A percentile compares a stretch with the other conserved stretches of the same genome.
These are phyloP conservation scores for Coemansia sp. DNA, from an alignment of 192 early-diverging fungal species.

Conservation along the genomic window DNA sequence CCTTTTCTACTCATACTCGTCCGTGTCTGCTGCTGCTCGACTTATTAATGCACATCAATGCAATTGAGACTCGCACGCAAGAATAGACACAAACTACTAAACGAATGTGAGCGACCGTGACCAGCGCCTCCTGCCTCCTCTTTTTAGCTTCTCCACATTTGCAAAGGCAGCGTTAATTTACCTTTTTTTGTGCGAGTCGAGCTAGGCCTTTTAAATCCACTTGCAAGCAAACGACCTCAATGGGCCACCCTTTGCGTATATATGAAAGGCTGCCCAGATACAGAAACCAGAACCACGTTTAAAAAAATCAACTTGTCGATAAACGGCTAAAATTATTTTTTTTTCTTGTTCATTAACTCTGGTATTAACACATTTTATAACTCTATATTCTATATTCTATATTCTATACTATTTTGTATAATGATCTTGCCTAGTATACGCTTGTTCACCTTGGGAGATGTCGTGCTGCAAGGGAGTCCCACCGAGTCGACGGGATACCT, in stretches of 20 bases:
- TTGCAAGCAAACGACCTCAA: background rate
- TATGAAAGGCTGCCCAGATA: slow-evolving; percentile 12
- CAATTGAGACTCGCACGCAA: slow-evolving; percentile 5
- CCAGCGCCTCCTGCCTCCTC: background rate
- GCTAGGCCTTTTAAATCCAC: background rate
- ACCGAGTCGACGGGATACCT: slow-evolving; percentile 35
- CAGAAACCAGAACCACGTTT: background rate
- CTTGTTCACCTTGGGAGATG: slow-evolving; percentile 40
- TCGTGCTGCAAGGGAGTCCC: slow-evolving; percentile 42
- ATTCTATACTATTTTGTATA: background rate
- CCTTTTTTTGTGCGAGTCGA: background rate
- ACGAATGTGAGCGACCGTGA: slow-evolving; percentile 7
- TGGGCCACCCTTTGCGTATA: background rate
- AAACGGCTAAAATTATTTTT: background rate
- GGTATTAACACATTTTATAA: background rate
- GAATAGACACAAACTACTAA: slow-evolving; percentile 1
- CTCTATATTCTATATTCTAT: no score
- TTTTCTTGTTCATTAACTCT: background rate
- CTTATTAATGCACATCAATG: slow-evolving; percentile 6
- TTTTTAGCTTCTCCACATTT: background rate
- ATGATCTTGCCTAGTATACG: slow-evolving; percentile 48
- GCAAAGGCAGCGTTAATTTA: background rate
- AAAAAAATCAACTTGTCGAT: background rate
- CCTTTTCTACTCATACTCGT: background rate
- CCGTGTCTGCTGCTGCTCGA: background rate